Base-by-base conservation (phyloP, 768 basidiomycete species). In the Boletus pseudo-olivaceus region DNA sequence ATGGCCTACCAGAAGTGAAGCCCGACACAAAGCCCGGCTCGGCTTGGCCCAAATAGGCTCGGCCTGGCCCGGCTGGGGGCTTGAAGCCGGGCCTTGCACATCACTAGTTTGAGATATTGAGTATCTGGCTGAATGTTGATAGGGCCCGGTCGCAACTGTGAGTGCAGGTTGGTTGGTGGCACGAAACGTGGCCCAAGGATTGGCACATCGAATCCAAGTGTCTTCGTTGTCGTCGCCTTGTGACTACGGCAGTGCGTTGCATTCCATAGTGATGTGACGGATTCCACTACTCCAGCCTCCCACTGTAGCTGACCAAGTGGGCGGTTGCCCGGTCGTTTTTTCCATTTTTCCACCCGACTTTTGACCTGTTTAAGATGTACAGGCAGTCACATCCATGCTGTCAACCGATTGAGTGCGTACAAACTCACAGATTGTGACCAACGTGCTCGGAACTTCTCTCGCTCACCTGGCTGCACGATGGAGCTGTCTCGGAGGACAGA, bases 71-170 rank as follows among this genome's bases (percentile, higher is more conserved):
- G n/a, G n/a, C n/a, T n/a, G n/a, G n/a, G n/a, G n/a, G n/a, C n/a
- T n/a, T n/a, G n/a, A n/a, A n/a, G n/a, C n/a, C n/a, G n/a, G n/a
- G n/a, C n/a, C n/a, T n/a, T n/a, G n/a, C n/a, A n/a, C n/a, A n/a
- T n/a, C n/a, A n/a, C n/a, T n/a, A n/a, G 45, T 6, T 51, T 58
- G 1, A 58, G 1, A 23, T 58, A 58, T 15, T 47, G 32, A 0
- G 5, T 10, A 5, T 58, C 49, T 1, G 47, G 53, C 5, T 38
- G 29, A 34, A 55, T 20, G 15, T 12, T 41, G 10, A 1, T 1
- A 11, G 32, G 20, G 17, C 43, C 33, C 5, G 41, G 30, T 3
- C n/a, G 15, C 30, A 19, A 7, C n/a, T 9, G 14, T 1, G 7
- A 14, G 19, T 46, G 17, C 5, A 44, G 30, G 12, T 40, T 19